Evolutionary conservation across 1,284 basidiomycete genomes (phyloP), one percentile per base, ranked within the genome.

Genomic region (Singerocomus rubriflavus): DNA sequence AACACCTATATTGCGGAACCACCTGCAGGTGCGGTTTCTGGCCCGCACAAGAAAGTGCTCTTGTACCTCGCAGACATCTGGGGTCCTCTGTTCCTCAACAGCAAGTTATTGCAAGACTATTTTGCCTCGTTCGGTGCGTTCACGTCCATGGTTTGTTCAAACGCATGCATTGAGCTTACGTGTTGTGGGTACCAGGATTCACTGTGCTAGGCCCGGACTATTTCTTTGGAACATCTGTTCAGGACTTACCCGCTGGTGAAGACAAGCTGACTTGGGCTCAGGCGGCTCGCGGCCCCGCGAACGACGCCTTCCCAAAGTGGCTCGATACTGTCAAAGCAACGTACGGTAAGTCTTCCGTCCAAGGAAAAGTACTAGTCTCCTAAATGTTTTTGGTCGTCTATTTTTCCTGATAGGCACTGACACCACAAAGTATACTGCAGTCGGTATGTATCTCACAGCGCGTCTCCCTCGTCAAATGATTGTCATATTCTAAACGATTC

Each of bases 1-100:
- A 60, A 72, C 14, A 81, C 80, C 1, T 82, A 82, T 56, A 55
- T 82, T 45, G 69, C 76, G 13, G 71, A 76, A 46, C 78, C 78
- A 8, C 54, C 21, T 13, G 40, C 29, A 30, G 32, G 12, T 26
- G 49, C 26, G 29, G 49, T 39, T 55, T 48, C 58, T 2, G 46
- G 43, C 7, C 4, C 42, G 2, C 46, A 42, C 26, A 72, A 71
- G 60, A 73, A 70, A 49, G 69, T 82, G 16, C 61, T 82, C 33
- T 54, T 80, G 40, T 80, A 74, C 63, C 71, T 78, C 49, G 55
- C 78, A 2, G 79, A 81, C 54, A 65, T 79, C 5, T 77, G 57
- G 40, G 75, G 79, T 3, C 69, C 76, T 3, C 61, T 77, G 40
- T 76, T 63, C 57, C 33, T 76, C 55, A 80, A 80, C 57, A 75